Conservation (phyloP, 176 grass and related monocot species). For the Pharus latifolius region DNA sequence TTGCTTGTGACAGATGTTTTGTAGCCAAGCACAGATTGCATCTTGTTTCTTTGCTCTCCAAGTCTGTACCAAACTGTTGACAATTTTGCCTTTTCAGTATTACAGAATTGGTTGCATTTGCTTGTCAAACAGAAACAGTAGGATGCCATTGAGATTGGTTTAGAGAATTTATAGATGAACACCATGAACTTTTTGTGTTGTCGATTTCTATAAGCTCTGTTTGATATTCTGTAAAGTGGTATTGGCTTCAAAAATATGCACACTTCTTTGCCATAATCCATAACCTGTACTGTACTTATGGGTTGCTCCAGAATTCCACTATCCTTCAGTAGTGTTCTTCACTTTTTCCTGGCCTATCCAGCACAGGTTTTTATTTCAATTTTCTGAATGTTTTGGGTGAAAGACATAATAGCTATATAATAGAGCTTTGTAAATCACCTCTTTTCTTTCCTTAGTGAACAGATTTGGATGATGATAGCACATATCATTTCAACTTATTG, state of each 20-base stretch:
- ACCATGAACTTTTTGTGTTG: neutral
- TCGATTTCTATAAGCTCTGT: conserved; percentile 5
- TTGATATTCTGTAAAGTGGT: neutral
- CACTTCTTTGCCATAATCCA: neutral
- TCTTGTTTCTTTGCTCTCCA: conserved; percentile 5
- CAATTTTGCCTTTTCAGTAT: conserved; percentile 3
- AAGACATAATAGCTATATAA: no score
- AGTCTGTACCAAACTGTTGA: neutral
- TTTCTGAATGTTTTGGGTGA: neutral
- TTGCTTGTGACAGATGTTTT: neutral
- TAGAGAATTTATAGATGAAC: neutral
- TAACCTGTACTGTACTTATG: neutral
- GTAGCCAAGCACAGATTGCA: neutral
- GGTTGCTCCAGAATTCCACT: neutral
- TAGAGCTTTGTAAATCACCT: no score
- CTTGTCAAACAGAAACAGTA: conserved; percentile 4
- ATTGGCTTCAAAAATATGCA: neutral
- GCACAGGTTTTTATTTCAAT: neutral
- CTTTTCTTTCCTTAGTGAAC: no score
- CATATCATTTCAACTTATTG: no score
- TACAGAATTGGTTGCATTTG: neutral
- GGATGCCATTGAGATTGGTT: neutral
- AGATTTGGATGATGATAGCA: no score
- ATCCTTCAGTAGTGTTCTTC: neutral
- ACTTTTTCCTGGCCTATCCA: neutral